Base-by-base conservation (phyloP, 2,329 filamentous ascomycete species). In the Pyricularia grisea region DNA sequence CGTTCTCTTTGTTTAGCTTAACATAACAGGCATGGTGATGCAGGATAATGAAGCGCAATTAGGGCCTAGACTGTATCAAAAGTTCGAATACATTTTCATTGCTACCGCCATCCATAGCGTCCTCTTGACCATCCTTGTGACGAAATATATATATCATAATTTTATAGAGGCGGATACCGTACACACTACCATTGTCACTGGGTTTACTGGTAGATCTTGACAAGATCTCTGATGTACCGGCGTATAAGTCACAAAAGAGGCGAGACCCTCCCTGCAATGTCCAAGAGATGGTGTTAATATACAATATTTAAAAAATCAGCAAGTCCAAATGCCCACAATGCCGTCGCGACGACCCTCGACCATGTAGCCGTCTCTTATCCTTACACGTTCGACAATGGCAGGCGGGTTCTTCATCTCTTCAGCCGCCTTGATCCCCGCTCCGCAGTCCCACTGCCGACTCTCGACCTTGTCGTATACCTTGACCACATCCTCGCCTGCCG, bases 381-480 rank as follows among this genome's bases (percentile, higher is more conserved):
- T 87, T 70, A 98, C 94, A 70, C 87, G 88, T 80, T 98, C 94
- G 25, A 99, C 90, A 69, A 90, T 84, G 17, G 89, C 85, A 7
- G 89, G 85, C 69, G 64, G 64, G 67, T 82, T 84, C 73, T 87
- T 88, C 14, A 85, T 87, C 69, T 88, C 85, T 68, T 91, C 88
- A 25, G 88, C 87, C 70, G 89, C 89, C 3, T 84, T 85, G 66
- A 91, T 88, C 50, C 94, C 94, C 2, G 93, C 90, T 68, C 95
- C 95, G 79, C 94, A 97, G 78, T 97, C 93, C 95, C 95, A 99
- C 79, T 98, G 95, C 71, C 92, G 85, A 60, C 93, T 93, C 77
- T 99, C 95, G 3, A 93, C 90, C 84, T 98, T 98, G 81, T 99
- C 95, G 81, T 98, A 99, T 70, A 99, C 91, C 81, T 99, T 99